These are phyloP conservation scores for Penicillium atrosanguineum DNA, from an alignment of 495 filamentous ascomycete species.

Conservation along the genomic window DNA sequence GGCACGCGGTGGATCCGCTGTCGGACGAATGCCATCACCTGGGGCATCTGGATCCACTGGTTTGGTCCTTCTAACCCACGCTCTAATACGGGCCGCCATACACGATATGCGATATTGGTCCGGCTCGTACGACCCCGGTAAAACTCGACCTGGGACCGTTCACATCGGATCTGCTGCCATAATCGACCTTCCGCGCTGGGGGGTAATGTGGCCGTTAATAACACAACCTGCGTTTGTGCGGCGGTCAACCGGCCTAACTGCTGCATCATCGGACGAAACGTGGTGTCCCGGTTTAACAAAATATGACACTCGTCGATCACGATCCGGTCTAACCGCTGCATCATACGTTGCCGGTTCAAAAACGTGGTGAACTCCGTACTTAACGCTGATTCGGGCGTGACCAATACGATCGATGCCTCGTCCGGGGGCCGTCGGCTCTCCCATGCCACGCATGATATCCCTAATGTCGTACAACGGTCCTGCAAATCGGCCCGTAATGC, in stretches of 20 bases:
- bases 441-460: not conserved
- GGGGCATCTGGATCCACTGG: not conserved
- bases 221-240: conserved; percentile 15
- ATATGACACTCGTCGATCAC: not conserved
- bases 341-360: not conserved
- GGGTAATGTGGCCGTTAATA: conserved; percentile 23
- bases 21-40: no score
- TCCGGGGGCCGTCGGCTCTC: conserved; percentile 12
- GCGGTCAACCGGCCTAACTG: not conserved
- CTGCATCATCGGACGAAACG: not conserved
- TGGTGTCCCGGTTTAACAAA: not conserved
- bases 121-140: not conserved
- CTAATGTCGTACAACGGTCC: conserved; percentile 1
- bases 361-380: not conserved
- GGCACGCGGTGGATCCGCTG: not conserved
- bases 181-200: conserved; percentile 6
- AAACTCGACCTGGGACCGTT: not conserved
- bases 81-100: not conserved
- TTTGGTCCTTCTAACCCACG: not conserved
- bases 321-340: not conserved
- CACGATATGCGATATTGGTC: not conserved
- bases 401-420: conserved; percentile 16
- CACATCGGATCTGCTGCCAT: not conserved
- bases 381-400: conserved; percentile 18
- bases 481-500: conserved; percentile 14